Base-by-base conservation (phyloP, 768 basidiomycete genomes). In the Pleurotus sapidus region DNA sequence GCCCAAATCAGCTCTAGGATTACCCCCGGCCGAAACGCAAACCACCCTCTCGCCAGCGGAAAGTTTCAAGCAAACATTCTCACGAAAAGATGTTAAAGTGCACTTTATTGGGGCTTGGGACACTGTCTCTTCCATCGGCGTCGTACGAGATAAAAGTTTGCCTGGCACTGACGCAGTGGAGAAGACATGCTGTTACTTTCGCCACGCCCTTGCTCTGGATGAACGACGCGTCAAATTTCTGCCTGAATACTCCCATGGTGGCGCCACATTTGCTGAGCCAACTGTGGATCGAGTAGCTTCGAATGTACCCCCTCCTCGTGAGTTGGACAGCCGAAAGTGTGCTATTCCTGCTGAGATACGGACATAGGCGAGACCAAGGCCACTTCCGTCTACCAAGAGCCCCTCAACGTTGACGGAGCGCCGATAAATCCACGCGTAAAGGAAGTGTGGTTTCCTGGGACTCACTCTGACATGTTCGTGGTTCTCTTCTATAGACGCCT, bases 51-150 rank as follows among this genome's bases (percentile, higher is more conserved):
- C 50, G 12, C 17, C 53, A 1, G 38, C 42, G 5, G 38, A 47
- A 39, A 61, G 7, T 57, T 77, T 78, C 61, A 74, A 69, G 40
- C 57, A 61, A 24, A 70, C 75, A 2, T 77, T 77, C 49, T 75
- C 74, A 40, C 60, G 66, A 48, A 56, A 37, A 27, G 23, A 64
- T 25, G 71, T 73, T 27, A 62, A 63, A 17, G 70, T 78, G 1
- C 76, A 79, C 62, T 79, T 80, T 39, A 62, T 79, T 4, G 77
- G 77, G 11, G 72, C 65, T 30, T 78, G 77, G 78, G 79, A 80
- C 30, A 78, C 77, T 0, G 79, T 80, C 3, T 79, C 79, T 2
- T 77, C 78, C 0, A 68, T 80, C 43, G 76, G 79, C 4, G 9
- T 78, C 2, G 39, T 68, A 2, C 63, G 76, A 42, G 61, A 57